Evolutionary conservation across 148 eudicot species (phyloP).

Genomic region (Tetragonia tetragonoides): DNA sequence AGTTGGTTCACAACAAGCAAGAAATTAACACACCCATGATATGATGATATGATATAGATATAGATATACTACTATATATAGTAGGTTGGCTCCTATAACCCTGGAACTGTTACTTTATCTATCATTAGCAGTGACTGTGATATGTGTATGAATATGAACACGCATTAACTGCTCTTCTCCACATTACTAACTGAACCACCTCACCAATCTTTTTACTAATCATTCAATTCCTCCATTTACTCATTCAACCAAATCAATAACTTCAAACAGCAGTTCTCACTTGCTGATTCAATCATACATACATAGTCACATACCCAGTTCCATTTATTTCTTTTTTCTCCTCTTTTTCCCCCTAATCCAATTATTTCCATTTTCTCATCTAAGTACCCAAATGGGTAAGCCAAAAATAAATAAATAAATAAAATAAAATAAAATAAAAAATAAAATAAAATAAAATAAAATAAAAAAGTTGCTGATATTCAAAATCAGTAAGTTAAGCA

Average conservation of each 20-base stretch:
- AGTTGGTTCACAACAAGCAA: constrained; percentile 15
- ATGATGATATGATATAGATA: not conserved
- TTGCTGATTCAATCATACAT: not conserved
- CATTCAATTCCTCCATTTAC: not conserved
- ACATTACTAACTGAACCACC: not conserved
- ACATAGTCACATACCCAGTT: not conserved
- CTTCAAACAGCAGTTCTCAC: not conserved
- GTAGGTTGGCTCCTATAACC: not conserved
- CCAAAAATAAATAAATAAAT: not conserved
- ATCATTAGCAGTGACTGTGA: not conserved
- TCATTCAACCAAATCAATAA: not conserved
- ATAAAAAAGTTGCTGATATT: not conserved
- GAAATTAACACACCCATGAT: constrained; percentile 1
- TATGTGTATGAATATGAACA: not conserved
- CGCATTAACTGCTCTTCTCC: not conserved
- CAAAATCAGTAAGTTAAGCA: constrained; percentile 14
- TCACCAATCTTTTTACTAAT: not conserved
- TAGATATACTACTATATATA: not conserved
- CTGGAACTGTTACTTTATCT: constrained; percentile 10
- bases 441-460: not conserved
- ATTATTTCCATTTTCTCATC: not conserved
- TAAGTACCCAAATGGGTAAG: not conserved
- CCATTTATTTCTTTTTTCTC: not conserved
- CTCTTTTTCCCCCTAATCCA: not conserved
- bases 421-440: not conserved